Evolutionary conservation across 208 protist genomes (phyloP), one percentile per base, ranked within the genome.

Genomic region (Leptomonas pyrrhocoris): DNA sequence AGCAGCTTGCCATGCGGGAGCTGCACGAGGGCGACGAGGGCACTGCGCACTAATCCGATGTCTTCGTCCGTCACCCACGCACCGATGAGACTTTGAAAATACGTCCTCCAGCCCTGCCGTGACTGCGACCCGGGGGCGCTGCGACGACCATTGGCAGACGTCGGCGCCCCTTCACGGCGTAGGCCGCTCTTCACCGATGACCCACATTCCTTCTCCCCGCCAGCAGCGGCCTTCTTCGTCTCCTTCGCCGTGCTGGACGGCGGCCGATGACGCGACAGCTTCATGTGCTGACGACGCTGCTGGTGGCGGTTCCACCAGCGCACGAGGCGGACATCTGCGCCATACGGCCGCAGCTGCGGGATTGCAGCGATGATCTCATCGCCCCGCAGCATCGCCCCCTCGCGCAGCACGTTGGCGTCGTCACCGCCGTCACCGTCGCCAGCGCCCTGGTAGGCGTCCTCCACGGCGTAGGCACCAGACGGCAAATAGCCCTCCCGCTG

Each of bases 351-450:
- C 51, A 93, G 79, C 51, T 86, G 81, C 34, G 73, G 73, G 15
- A 93, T 74, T n/a, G 79, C 68, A 16, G 77, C 72, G 55, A 93
- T 85, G 48, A 93, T 89, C 56, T 93, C 87, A 46, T 86, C 77
- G 11, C 87, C 87, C 34, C 81, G 80, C 57, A 93, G 69, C 87
- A 93, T 83, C 38, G 84, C 61, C 1, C 81, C 80, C 21, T 93
- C 87, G 9, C 74, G 76, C n/a, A 56, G 40, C 23, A 77, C 64
- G 46, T 70, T 54, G 36, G 70, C 58, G 49, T 68, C 58, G 30
- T 80, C n/a, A n/a, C n/a, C n/a, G n/a, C n/a, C n/a, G n/a, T n/a
- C n/a, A n/a, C n/a, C n/a, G n/a, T n/a, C 79, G 43, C 68, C 65
- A 9, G 28, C 67, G 27, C 55, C 68, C n/a, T 62, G 56, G 40